A percentile compares a stretch with the other conserved stretches of the same genome.
Evolutionary conservation across 163 green algal species (phyloP).

Genomic region (Scenedesmus sp.): DNA sequence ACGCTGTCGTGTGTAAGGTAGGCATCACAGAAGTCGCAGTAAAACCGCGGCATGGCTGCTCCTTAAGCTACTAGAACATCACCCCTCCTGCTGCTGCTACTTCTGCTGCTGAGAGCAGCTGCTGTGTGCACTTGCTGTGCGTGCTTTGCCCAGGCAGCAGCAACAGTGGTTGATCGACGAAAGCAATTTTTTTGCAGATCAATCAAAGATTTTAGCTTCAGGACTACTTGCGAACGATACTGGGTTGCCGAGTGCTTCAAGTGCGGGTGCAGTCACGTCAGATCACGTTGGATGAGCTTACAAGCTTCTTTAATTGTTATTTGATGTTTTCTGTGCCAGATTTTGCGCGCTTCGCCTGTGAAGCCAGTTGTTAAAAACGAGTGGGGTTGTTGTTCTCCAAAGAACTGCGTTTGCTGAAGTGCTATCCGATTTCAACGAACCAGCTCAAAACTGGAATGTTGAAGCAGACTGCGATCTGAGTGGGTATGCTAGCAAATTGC

Average conservation of each 20-base stretch:
- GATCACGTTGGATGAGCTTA: too few relatives aligned
- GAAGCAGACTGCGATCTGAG: not conserved
- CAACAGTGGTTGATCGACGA: not conserved
- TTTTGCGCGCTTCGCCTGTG: too few relatives aligned
- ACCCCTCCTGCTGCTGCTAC: not conserved
- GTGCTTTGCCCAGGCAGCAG: not conserved
- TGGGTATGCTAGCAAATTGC: not conserved
- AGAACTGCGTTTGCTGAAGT: too few relatives aligned
- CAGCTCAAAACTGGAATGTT: too few relatives aligned
- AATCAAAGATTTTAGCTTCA: not conserved
- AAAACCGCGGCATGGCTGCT: conserved; percentile 47
- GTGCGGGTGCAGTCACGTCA: too few relatives aligned
- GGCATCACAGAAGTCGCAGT: conserved; percentile 85
- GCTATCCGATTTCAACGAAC: too few relatives aligned
- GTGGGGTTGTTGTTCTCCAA: too few relatives aligned
- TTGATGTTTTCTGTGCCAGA: too few relatives aligned
- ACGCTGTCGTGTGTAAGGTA: conserved; percentile 88
- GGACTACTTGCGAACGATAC: too few relatives aligned
- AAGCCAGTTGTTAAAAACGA: too few relatives aligned
- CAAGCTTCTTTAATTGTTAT: too few relatives aligned
- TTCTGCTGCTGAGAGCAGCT: not conserved
- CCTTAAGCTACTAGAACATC: not conserved
- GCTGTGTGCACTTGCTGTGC: not conserved
- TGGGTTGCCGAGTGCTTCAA: too few relatives aligned
- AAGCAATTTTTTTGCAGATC: not conserved